phyloP scores from a whole-genome alignment of 257 asterid species.

The Solanum virginianum region DNA sequence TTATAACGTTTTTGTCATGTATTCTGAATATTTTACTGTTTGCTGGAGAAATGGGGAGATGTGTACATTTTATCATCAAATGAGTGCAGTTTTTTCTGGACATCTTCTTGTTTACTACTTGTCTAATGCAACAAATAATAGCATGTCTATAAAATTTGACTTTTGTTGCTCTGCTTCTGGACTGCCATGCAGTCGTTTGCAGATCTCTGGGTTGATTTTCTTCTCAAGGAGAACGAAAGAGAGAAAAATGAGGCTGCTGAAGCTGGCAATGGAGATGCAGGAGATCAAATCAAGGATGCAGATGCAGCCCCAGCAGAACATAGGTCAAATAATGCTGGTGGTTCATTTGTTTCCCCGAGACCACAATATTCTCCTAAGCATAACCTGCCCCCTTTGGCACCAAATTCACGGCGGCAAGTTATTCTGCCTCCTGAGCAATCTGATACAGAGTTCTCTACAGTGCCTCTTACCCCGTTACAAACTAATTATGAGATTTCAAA shows the following conservation, averaged over 20 bases:
- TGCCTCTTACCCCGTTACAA: constrained; percentile 69
- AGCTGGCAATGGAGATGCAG: constrained; percentile 20
- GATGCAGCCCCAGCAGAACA: constrained; percentile 20
- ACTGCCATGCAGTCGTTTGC: constrained; percentile 60
- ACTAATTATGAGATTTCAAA: constrained; percentile 34
- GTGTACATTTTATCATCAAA: background rate
- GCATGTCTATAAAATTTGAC: background rate
- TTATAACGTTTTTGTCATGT: background rate
- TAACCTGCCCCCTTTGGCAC: constrained; percentile 18
- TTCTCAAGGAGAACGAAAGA: constrained; percentile 75
- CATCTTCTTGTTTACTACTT: background rate
- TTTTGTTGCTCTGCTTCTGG: background rate
- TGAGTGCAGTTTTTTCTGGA: background rate
- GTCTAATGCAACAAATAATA: background rate
- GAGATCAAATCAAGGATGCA: constrained; percentile 20
- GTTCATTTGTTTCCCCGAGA: constrained; percentile 10
- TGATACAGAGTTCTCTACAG: constrained; percentile 80
- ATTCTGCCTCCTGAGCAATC: constrained; percentile 28
- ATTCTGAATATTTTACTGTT: background rate
- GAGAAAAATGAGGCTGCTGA: constrained; percentile 49
- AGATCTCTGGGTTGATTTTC: constrained; percentile 98
- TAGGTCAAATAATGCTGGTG: constrained; percentile 2
- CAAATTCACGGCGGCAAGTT: constrained; percentile 29
- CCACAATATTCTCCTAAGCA: constrained; percentile 29
- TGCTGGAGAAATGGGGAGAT: background rate